Conservation (phyloP, 495 filamentous ascomycete genomes). For the Echria macrotheca region DNA sequence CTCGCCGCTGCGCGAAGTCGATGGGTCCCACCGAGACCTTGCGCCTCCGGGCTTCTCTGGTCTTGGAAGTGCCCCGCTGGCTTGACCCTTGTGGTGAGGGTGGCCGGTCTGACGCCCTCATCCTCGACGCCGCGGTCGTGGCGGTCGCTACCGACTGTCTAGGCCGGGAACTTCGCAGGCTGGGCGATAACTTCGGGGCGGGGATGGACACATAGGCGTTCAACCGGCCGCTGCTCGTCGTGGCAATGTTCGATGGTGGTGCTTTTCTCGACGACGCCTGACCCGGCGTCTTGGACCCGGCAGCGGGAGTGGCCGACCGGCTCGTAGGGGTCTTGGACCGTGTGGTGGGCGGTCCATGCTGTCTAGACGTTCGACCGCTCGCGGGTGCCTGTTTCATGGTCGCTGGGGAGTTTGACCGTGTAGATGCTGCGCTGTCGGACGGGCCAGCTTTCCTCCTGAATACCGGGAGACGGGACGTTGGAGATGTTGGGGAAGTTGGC, state of each 20-base stretch:
- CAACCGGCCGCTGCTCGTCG: conserved; percentile 37
- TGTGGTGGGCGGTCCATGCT: conserved; percentile 17
- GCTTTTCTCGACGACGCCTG: conserved; percentile 28
- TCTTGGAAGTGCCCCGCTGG: conserved; percentile 30
- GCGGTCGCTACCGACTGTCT: conserved; percentile 73
- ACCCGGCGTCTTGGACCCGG: conserved; percentile 35
- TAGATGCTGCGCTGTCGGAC: conserved; percentile 42
- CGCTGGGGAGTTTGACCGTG: conserved; percentile 47
- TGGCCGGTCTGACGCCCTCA: conserved; percentile 43
- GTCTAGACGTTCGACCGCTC: conserved; percentile 37
- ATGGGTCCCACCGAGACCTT: conserved; percentile 58
- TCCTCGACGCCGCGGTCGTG: conserved; percentile 59
- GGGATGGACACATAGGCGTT: conserved; percentile 49
- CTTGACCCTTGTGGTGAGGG: conserved; percentile 33
- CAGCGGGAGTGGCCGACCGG: conserved; percentile 28
- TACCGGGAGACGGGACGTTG: conserved; percentile 39
- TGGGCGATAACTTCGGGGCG: conserved; percentile 54
- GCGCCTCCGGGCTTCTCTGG: conserved; percentile 34
- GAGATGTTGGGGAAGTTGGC: conserved; percentile 26
- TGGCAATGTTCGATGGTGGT: conserved; percentile 26
- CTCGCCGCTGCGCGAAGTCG: conserved; percentile 71
- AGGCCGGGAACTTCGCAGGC: conserved; percentile 74
- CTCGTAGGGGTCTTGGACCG: conserved; percentile 33
- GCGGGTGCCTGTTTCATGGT: conserved; percentile 32
- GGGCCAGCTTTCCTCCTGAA: conserved; percentile 39